Percentiles rank a stretch among this genome's conserved stretches.
phyloP scores from a whole-genome alignment of 352 stramenopile genomes.

The Globisporangium rhizosaccharum region DNA sequence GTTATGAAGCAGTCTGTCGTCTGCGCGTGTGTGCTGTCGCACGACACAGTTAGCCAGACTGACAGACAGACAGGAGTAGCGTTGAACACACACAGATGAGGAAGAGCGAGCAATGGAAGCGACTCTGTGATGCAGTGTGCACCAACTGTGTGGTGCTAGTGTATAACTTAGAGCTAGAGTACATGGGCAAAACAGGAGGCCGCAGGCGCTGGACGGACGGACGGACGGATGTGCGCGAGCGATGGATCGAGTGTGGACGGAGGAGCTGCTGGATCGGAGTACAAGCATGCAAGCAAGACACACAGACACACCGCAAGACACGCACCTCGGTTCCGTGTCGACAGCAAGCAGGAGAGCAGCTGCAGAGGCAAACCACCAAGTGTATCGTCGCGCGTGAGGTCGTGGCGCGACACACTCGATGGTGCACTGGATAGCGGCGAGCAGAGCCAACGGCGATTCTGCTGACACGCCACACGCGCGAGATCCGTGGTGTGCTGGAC shows the following conservation, averaged over 20 bases:
- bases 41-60: background rate
- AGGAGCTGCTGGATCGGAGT: background rate
- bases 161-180: background rate
- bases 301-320: slow-evolving; percentile 1
- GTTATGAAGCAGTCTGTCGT: background rate
- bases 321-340: slow-evolving; percentile 3
- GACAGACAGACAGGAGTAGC: too few relatives aligned
- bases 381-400: too few relatives aligned
- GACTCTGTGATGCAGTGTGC: too few relatives aligned
- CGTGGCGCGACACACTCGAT: too few relatives aligned
- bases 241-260: background rate
- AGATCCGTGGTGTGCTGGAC: too few relatives aligned
- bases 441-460: too few relatives aligned
- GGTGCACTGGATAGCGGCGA: too few relatives aligned
- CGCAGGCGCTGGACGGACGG: background rate
- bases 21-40: background rate
- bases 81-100: too few relatives aligned
- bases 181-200: background rate
- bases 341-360: background rate
- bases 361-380: background rate
- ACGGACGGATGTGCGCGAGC: background rate
- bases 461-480: too few relatives aligned
- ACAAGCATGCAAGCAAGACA: background rate
- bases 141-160: too few relatives aligned
- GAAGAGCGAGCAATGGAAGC: too few relatives aligned